Base-by-base conservation (phyloP, 2,329 filamentous ascomycete genomes). In the Uncinocarpus reesii region DNA sequence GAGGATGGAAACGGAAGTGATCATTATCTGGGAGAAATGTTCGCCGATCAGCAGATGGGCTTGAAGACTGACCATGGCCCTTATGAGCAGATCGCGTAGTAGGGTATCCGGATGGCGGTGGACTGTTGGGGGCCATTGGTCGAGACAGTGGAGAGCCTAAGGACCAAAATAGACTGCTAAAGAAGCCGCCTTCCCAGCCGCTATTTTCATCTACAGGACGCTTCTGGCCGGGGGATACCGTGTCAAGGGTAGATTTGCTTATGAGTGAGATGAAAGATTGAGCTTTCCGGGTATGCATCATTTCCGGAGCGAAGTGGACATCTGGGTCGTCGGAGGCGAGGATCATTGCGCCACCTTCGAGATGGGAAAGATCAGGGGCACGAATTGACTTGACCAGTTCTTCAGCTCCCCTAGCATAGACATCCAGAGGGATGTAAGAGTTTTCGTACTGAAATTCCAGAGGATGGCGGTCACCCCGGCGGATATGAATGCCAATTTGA, bases 111-210 rank as follows among this genome's bases (percentile, higher is more conserved):
- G 58, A 58, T 7, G 58, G 53, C 7, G 47, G 56, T n/a, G 57
- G 55, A n/a, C 62, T 58, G 13, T 61, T 65, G 18, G 56, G 62
- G 3, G 60, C 60, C 26, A 65, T 63, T 15, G 56, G 65, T 11
- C 65, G 70, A 58, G 64, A 71, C 49, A 65, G 65, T 38, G 66
- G 61, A n/a, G 67, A 62, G 3, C 84, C 87, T 1, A 93, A 71
- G 43, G 80, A 83, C 79, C 84, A 89, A 65, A 93, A 93, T 66
- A 92, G 81, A 57, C 79, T 77, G 11, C 77, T 76, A 65, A 84
- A 93, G 71, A 93, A 94, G 1, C 87, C 87, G 15, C 87, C 86
- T 62, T 93, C 86, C 86, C 86, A 93, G 24, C 86, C 87, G 34
- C 86, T 80, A 1, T 81, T 77, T 60, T 88, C 82, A 51, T 88